Evolutionary conservation across 257 asterid genomes (phyloP).

Genomic region (Ballota nigra): DNA sequence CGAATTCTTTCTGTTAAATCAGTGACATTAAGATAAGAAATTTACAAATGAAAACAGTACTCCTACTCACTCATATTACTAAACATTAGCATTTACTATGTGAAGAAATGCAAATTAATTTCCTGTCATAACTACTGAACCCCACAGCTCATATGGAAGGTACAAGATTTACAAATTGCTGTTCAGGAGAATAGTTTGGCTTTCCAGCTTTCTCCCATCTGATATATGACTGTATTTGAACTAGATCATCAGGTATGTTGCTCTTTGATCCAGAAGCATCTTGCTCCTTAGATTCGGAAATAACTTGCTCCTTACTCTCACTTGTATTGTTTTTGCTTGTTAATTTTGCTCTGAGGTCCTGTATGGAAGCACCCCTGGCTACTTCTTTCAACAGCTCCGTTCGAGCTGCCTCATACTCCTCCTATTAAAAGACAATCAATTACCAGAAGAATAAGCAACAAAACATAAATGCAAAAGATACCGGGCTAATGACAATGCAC

Average conservation of each 20-base stretch:
- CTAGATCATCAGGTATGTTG: slow-evolving; percentile 68
- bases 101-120: slow-evolving; percentile 9
- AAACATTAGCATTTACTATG: not conserved
- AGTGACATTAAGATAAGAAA: slow-evolving; percentile 22
- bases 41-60: slow-evolving; percentile 8
- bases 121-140: slow-evolving; percentile 13
- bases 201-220: slow-evolving; percentile 95
- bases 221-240: slow-evolving; percentile 71
- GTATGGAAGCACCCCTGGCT: slow-evolving; percentile 65
- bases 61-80: not conserved
- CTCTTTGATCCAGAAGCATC: slow-evolving; percentile 42
- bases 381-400: slow-evolving; percentile 80
- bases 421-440: slow-evolving; percentile 41
- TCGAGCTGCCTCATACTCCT: slow-evolving; percentile 95
- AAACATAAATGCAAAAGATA: slow-evolving; percentile 8
- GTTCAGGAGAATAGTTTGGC: slow-evolving; percentile 72
- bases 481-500: not conserved
- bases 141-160: slow-evolving; percentile 16
- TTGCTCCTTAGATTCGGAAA: slow-evolving; percentile 35
- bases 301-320: slow-evolving; percentile 41
- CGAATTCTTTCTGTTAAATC: slow-evolving; percentile 69
- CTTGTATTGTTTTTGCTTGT: slow-evolving; percentile 43
- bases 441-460: slow-evolving; percentile 15
- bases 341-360: slow-evolving; percentile 68
- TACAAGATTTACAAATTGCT: slow-evolving; percentile 63